Percentiles rank a stretch among this genome's conserved stretches.
These are phyloP conservation scores for Heracleum sosnowskyi DNA, from an alignment of 129 eudicot species.

Conservation along the genomic window DNA sequence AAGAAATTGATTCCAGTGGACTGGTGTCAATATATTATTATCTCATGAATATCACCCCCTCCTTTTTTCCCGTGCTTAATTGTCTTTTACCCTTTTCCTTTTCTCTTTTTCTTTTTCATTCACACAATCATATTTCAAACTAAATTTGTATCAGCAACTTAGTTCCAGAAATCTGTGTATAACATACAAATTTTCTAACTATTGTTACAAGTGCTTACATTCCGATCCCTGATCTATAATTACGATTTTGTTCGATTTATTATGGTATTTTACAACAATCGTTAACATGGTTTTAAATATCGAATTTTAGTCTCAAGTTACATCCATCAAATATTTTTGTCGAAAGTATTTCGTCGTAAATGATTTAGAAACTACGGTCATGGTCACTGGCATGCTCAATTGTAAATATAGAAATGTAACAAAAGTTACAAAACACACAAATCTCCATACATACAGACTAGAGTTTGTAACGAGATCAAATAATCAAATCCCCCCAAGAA, in stretches of 20 bases:
- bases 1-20: not conserved
- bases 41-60: not conserved
- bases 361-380: too few species aligned
- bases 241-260: too few species aligned
- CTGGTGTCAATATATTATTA: not conserved
- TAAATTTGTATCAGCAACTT: not conserved
- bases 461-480: conserved; percentile 31
- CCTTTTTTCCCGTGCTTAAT: conserved; percentile 3
- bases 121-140: not conserved
- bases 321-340: too few species aligned
- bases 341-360: too few species aligned
- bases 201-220: too few species aligned
- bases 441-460: conserved; percentile 5
- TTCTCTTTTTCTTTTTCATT: not conserved
- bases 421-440: not conserved
- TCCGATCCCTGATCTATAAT: too few species aligned
- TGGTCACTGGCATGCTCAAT: not conserved
- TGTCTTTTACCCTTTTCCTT: conserved; percentile 9
- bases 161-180: not conserved
- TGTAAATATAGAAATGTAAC: too few species aligned
- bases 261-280: too few species aligned
- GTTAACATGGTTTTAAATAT: too few species aligned
- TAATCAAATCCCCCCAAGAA: not conserved
- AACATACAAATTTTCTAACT: not conserved
- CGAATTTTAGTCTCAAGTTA: too few species aligned